Conservation (phyloP, 2,329 filamentous ascomycete genomes). For the Ascochyta viciae-villosae region DNA sequence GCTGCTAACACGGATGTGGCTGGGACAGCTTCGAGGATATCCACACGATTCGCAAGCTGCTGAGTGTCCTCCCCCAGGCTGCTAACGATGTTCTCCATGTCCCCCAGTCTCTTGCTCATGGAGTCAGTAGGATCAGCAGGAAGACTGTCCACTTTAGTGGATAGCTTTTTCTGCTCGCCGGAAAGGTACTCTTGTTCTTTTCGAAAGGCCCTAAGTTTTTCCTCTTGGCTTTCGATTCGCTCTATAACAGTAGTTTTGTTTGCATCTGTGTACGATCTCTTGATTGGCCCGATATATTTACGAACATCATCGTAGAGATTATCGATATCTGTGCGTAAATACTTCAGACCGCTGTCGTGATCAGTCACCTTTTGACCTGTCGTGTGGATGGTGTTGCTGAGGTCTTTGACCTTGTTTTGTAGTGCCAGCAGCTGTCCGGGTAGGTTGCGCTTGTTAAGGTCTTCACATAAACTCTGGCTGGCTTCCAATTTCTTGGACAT, state of each 20-base stretch:
- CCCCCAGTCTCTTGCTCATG: neutral
- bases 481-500: neutral
- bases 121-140: neutral
- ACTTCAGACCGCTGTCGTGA: neutral
- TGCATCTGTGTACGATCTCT: neutral
- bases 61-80: neutral
- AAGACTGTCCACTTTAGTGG: neutral
- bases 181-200: neutral
- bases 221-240: neutral
- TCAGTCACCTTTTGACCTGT: neutral
- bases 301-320: neutral
- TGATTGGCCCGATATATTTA: neutral
- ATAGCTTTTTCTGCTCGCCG: neutral
- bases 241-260: neutral
- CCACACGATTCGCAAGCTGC: neutral
- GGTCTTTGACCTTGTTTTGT: neutral
- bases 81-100: neutral
- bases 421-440: constrained; percentile 3
- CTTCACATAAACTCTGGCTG: neutral
- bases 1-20: neutral
- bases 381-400: neutral
- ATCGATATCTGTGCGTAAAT: neutral
- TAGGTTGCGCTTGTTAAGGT: neutral
- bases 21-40: neutral
- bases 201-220: neutral